Evolutionary conservation across 2,329 filamentous ascomycete species (phyloP), one percentile per base, ranked within the genome.

Genomic region (Botrytis medusae): DNA sequence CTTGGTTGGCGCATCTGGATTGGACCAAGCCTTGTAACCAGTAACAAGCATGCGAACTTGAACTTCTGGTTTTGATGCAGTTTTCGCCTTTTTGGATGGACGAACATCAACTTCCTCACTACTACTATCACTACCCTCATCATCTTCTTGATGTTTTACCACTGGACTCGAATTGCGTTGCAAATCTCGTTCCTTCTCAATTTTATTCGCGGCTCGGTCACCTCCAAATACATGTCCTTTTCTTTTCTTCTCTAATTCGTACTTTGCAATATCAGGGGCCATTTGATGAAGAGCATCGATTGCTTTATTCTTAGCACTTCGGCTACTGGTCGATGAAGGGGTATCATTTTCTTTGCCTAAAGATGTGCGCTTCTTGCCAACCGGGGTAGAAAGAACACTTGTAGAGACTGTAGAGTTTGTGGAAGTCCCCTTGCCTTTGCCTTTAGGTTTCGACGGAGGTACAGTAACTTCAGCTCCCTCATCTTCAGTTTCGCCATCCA

Each of bases 201-300:
- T 84, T 73, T 85, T 82, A 72, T 90, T 87, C 3, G 88, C 86
- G 1, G 89, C 89, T 68, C 89, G 85, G 78, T 90, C 91, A 34
- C 89, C 89, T 37, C 90, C 89, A 86, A 89, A 91, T 0, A 86
- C 85, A 64, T 74, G 4, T 81, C 85, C 68, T 84, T 89, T 75
- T 81, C 96, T 90, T 84, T 97, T 98, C 85, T 89, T 94, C 83
- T 99, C 96, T 81, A 96, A 97, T 80, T 98, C 92, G 79, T 96
- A 99, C 46, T 97, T 85, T 2, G 91, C 92, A 79, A 98, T 94
- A 80, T 99, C 96, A 0, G 91, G 88, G 0, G 93, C 94, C 73
- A 95, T 85, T 51, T 89, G 88, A 71, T 96, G 93, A 12, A 98
- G 84, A 76, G 89, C 90, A 48, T 90, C 89, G n/a, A 92, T 84